Evolutionary conservation across 2,329 filamentous ascomycete genomes (phyloP), one percentile per base, ranked within the genome.

Genomic region (Zelopaecilomyces penicillatus): DNA sequence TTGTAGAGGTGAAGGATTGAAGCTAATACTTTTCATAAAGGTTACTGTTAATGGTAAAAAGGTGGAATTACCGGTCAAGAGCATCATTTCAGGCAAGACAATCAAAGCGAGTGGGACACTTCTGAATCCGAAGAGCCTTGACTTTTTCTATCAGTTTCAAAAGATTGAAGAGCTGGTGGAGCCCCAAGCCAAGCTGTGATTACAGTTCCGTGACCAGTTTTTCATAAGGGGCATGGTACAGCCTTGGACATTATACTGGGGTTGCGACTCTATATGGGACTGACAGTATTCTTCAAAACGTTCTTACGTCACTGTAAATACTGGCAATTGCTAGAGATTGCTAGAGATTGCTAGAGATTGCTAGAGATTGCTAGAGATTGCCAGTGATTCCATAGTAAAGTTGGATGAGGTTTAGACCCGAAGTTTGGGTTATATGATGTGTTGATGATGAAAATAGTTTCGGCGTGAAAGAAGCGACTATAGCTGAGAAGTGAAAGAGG

Each of bases 21-120:
- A 8, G 12, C 55, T 63, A 31, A 62, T 39, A 60, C 37, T 8
- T 19, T 11, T 29, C 33, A 2, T 9, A 7, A 1, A 88, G 80
- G 85, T 82, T 0, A 93, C 87, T 0, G 80, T 93, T 50, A 93
- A 91, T 58, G 65, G 87, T 41, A 93, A 93, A 62, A 93, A 93
- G 63, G 87, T 93, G 4, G 87, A 93, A 61, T 56, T 93, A 42
- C 86, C 86, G 0, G 83, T 93, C 30, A 93, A 93, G 66, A 83
- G 87, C 57, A 93, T 93, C 50, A 82, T 93, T 1, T 87, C 78
- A 0, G 87, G 87, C 0, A 79, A 81, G 54, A 76, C 67, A 27
- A 77, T 93, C 58, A 87, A 84, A 63, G 77, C 85, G 0, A 87
- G 82, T 40, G 85, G 85, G 2, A 91, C 86, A 4, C 63, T 93